Conservation (phyloP, 805 yeast genomes). For the Pichia heedii region DNA sequence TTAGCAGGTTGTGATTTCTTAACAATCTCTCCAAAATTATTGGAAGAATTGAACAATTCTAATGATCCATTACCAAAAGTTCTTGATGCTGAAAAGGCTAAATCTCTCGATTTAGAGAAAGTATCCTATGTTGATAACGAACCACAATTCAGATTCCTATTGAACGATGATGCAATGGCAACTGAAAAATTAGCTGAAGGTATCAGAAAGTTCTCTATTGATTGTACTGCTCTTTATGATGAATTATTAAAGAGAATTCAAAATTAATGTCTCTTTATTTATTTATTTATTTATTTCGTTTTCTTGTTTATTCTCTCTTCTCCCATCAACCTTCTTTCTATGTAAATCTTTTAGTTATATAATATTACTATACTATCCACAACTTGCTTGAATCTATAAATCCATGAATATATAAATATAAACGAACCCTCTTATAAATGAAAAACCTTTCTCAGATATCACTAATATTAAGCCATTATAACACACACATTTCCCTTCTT, state of each 20-base stretch:
- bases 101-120: constrained; percentile 50
- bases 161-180: constrained; percentile 98
- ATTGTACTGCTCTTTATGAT: constrained; percentile 68
- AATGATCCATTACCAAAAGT: constrained; percentile 70
- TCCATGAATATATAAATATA: no score
- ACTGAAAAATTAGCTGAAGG: constrained; percentile 97
- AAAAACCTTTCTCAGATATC: no score
- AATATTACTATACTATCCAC: no score
- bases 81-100: constrained; percentile 62
- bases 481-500: no score
- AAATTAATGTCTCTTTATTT: no score
- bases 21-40: constrained; percentile 88
- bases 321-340: no score
- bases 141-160: constrained; percentile 76
- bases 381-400: no score
- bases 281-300: background rate
- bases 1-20: constrained; percentile 95
- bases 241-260: constrained; percentile 46
- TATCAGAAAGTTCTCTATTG: constrained; percentile 94
- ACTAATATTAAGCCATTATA: no score
- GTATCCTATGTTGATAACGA: constrained; percentile 80
- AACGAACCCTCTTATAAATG: no score
- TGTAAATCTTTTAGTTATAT: no score
- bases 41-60: constrained; percentile 81
- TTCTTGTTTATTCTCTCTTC: background rate